Conservation (phyloP, 768 basidiomycete genomes). For the Lentinula boryana region DNA sequence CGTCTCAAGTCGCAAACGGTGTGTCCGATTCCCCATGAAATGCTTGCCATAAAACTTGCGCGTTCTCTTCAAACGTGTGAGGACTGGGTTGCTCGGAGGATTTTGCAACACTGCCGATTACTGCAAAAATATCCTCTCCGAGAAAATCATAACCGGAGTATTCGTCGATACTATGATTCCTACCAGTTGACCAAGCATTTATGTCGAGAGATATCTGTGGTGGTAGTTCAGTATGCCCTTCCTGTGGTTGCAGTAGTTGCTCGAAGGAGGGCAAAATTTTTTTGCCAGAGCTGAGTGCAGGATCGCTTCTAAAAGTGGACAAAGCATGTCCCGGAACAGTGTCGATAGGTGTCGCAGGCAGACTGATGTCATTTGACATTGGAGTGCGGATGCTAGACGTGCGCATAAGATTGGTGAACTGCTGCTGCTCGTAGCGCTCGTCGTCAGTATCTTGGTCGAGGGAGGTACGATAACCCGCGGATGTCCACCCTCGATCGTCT, state of each 20-base stretch:
- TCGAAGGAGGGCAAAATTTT: not conserved
- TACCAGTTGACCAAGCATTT: not conserved
- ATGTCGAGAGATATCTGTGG: slow-evolving; percentile 6
- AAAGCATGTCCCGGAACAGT: not conserved
- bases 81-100: not conserved
- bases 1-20: not conserved
- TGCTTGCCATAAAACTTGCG: slow-evolving; percentile 1
- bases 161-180: slow-evolving; percentile 5
- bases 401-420: slow-evolving; percentile 2
- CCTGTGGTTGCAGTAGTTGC: not conserved
- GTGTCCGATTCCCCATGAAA: slow-evolving; percentile 1
- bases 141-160: slow-evolving; percentile 10
- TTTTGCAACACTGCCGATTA: slow-evolving; percentile 5
- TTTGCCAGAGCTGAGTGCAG: not conserved
- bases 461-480: not conserved
- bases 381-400: slow-evolving; percentile 8
- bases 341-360: not conserved
- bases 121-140: slow-evolving; percentile 7
- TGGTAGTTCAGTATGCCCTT: not conserved
- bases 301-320: not conserved
- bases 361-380: not conserved
- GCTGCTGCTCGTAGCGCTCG: not conserved
- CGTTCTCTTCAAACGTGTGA: slow-evolving; percentile 8
- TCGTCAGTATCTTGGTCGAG: not conserved
- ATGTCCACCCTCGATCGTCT: slow-evolving; percentile 1